Base-by-base conservation (phyloP, 2,329 filamentous ascomycete genomes). In the Xylariaceae sp. region DNA sequence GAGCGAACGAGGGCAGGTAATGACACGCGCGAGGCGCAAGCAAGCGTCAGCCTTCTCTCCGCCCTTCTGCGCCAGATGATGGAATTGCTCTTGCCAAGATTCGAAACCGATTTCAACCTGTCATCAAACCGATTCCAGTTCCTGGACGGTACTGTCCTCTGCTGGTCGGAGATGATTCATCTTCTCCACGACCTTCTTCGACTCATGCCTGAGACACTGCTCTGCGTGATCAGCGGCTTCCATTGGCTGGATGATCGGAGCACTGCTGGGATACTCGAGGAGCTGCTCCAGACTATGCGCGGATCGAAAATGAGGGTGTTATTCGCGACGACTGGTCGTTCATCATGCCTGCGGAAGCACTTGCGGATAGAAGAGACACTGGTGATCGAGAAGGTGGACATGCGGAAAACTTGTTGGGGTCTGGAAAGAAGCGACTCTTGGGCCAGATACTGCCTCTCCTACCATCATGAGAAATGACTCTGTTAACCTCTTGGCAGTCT, bases 161-260 rank as follows among this genome's bases (percentile, higher is more conserved):
- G 38, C n/a, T 48, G 45, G 43, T 37, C 37, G 33, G 43, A 43
- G 26, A 37, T 38, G 13, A 16, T 48, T 8, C 31, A 16, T 6
- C n/a, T 48, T 7, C 38, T 41, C 15, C 38, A 36, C 11, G 45
- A 48, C 29, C 31, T 48, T 7, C 35, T 45, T 4, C 35, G 30
- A 15, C 38, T 48, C 7, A 48, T 43, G 43, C 42, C 45, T 2
- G 40, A 45, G 4, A 38, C 34, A 9, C 16, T 48, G 6, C 36
- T 45, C 31, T 48, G 43, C 13, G 26, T 48, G 29, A 33, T 48
- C 2, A 43, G 45, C 12, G 43, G 42, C 3, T 11, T 48, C 15
- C 45, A 48, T 15, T 45, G 45, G 40, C 38, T 48, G 18, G 45
- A 45, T 16, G 37, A 45, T 24, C 30, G 22, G 12, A 43, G 39